These are phyloP conservation scores for Globisporangium camurandrum DNA, from an alignment of 352 stramenopile genomes.

Conservation along the genomic window DNA sequence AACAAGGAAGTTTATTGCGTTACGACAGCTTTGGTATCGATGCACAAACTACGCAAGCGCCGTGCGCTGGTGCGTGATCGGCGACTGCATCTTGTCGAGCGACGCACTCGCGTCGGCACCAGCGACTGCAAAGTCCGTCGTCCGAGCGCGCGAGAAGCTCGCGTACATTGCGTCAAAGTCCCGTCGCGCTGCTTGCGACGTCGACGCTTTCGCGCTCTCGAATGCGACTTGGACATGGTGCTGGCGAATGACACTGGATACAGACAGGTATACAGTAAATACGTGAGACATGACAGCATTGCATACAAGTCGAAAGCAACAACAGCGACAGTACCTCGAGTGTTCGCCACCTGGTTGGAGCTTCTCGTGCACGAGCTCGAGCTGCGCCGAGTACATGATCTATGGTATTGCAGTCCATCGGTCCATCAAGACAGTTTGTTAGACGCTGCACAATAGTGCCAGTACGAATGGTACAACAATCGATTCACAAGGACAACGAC, in stretches of 20 bases:
- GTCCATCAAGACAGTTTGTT: too few species aligned
- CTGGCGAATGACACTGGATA: constrained; percentile 37
- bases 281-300: background rate
- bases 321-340: constrained; percentile 26
- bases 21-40: background rate
- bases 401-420: constrained; percentile 8
- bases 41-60: constrained; percentile 34
- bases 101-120: constrained; percentile 34
- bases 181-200: constrained; percentile 38
- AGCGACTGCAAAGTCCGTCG: constrained; percentile 61
- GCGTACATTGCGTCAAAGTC: constrained; percentile 70
- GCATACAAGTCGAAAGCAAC: background rate
- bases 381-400: constrained; percentile 91
- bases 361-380: constrained; percentile 90
- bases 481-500: background rate
- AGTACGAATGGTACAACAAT: background rate
- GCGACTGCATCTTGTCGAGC: constrained; percentile 42
- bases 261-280: background rate
- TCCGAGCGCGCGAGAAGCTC: constrained; percentile 58
- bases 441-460: background rate
- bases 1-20: background rate
- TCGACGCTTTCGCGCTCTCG: constrained; percentile 60
- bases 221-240: constrained; percentile 59
- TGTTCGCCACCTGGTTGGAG: constrained; percentile 58
- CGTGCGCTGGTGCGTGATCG: constrained; percentile 57